Conservation (phyloP, 2,329 filamentous ascomycete species). For the Dactylellina haptotyla region DNA sequence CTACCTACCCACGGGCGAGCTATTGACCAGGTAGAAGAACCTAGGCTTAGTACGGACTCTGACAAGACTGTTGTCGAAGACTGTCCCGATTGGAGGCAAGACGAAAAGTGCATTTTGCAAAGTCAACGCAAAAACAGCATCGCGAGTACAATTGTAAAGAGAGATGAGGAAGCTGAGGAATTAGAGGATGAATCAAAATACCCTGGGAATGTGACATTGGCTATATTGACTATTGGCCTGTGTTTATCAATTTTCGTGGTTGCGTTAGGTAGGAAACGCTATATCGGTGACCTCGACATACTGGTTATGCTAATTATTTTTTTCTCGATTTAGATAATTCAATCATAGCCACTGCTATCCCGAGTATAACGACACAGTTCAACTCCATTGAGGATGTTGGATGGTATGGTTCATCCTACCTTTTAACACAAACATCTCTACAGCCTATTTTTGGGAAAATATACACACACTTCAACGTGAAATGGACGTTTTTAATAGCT, state of each 20-base stretch:
- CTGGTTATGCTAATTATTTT: not conserved
- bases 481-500: constrained; percentile 55
- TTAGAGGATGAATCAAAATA: constrained; percentile 49
- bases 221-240: constrained; percentile 35
- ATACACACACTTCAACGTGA: constrained; percentile 62
- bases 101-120: not conserved
- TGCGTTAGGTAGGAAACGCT: constrained; percentile 24
- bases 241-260: constrained; percentile 48
- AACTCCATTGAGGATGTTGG: constrained; percentile 61
- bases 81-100: not conserved
- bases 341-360: constrained; percentile 52
- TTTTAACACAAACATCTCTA: constrained; percentile 61
- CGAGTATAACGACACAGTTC: constrained; percentile 56
- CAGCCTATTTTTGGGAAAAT: constrained; percentile 62
- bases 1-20: too few relatives aligned
- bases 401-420: constrained; percentile 62
- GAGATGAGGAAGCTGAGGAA: constrained; percentile 2
- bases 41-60: too few relatives aligned
- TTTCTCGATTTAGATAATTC: constrained; percentile 30
- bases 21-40: too few relatives aligned
- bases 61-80: too few relatives aligned
- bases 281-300: not conserved
- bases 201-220: constrained; percentile 25
- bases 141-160: constrained; percentile 8
- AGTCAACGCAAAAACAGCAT: constrained; percentile 14